A percentile compares a stretch with the other conserved stretches of the same genome.
Evolutionary conservation across 306 rosid genomes (phyloP).

Genomic region (Vigna mungo): DNA sequence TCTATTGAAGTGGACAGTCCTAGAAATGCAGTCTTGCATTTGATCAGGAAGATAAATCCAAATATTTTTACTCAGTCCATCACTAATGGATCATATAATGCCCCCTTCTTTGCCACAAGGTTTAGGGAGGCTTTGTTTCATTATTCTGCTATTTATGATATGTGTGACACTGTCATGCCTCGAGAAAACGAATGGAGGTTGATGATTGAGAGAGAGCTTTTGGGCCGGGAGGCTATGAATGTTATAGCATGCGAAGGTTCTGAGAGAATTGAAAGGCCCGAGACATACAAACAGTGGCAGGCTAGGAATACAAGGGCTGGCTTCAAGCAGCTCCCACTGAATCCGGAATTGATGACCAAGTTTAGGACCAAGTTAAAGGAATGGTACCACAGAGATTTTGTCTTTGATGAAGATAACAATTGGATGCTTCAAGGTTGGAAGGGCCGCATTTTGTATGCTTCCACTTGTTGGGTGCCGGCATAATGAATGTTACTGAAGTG

Average conservation of each 20-base stretch:
- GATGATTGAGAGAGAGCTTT: conserved; percentile 64
- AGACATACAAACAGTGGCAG: conserved; percentile 78
- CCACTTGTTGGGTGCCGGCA: conserved; percentile 78
- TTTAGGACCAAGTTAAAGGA: conserved; percentile 47
- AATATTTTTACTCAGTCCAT: conserved; percentile 60
- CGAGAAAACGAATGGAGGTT: conserved; percentile 59
- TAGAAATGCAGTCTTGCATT: conserved; percentile 62
- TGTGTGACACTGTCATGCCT: conserved; percentile 52
- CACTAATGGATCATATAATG: conserved; percentile 67
- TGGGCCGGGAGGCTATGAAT: conserved; percentile 71
- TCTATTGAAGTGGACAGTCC: conserved; percentile 67
- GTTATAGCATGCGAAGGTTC: conserved; percentile 80
- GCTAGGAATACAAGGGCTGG: conserved; percentile 70
- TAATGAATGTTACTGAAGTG: conserved; percentile 26
- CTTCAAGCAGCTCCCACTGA: conserved; percentile 61
- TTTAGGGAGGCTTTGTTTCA: conserved; percentile 80
- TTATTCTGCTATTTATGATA: conserved; percentile 70
- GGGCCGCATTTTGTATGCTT: conserved; percentile 73
- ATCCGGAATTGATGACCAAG: conserved; percentile 49
- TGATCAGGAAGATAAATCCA: conserved; percentile 76
- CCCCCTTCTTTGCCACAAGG: conserved; percentile 77
- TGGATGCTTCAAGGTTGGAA: conserved; percentile 95
- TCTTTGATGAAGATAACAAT: conserved; percentile 61
- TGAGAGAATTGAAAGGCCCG: conserved; percentile 81
- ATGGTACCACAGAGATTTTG: conserved; percentile 74